Evolutionary conservation across 176 grass and related monocot genomes (phyloP), one percentile per base, ranked within the genome.

Genomic region (Aegilops tauschii): DNA sequence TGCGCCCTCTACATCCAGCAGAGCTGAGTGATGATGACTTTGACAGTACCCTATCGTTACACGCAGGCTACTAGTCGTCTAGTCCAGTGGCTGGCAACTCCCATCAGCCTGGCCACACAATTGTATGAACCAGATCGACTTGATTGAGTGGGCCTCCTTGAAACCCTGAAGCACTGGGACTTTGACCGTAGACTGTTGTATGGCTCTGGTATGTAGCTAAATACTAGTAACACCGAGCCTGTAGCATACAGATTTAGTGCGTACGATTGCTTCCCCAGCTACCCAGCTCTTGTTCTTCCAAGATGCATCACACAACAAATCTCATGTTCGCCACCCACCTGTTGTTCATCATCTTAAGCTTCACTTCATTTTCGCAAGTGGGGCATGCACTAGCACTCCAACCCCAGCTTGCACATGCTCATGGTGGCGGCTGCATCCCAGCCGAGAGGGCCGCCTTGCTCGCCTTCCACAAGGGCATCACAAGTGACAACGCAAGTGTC

Each of bases 391-490:
- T 47, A 47, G 12, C 61, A 12, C 59, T 45, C 0, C 35, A 69
- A 9, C 32, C 31, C 7, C 32, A 69, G 37, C 11, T 10, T 44
- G 8, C 36, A 8, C 36, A 37, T 37, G 36, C 8, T 42, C 29
- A 34, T 44, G 23, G 12, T 8, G 11, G 17, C 4, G 14, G 66
- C 8, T 91, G 86, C 31, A 45, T 85, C 4, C 29, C 61, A 12
- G 3, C 14, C 3, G 90, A 91, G 58, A 76, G 90, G 54, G 32
- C 69, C 2, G 86, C 86, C 1, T 78, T 88, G 34, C 80, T 85
- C 42, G 12, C 50, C n/a, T 85, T 91, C 61, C 88, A 78, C 27
- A 63, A 62, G 14, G 77, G 82, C 25, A 50, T 85, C 50, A 27
- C 1, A 18, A 0, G 0, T 8, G 89, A 91, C 17, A 3, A 1